phyloP scores from a whole-genome alignment of 2,329 filamentous ascomycete genomes.

The Colletotrichum trifolii region DNA sequence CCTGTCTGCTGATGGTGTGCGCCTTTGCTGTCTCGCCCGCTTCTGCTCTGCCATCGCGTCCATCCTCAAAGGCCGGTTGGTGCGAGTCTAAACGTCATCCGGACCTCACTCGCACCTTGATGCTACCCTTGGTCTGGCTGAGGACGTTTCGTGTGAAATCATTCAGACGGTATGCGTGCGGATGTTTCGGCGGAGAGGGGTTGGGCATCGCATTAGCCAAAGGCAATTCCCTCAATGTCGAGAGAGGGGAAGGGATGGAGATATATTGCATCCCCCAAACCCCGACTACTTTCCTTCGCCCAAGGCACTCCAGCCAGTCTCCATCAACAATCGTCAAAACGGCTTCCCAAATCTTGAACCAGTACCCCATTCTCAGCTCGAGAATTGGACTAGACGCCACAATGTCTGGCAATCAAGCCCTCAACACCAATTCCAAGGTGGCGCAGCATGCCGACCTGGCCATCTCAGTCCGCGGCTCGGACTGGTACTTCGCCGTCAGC shows the following conservation, averaged over 20 bases:
- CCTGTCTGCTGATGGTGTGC: slow-evolving; percentile 14
- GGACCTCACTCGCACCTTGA: slow-evolving; percentile 14
- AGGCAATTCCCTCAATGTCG: not conserved
- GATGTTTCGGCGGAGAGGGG: slow-evolving; percentile 22
- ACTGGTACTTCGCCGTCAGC: slow-evolving; percentile 72
- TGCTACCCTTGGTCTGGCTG: not conserved
- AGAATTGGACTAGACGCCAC: not conserved
- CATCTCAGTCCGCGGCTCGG: slow-evolving; percentile 69
- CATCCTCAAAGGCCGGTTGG: not conserved
- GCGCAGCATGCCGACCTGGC: slow-evolving; percentile 65
- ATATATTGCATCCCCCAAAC: slow-evolving; percentile 20
- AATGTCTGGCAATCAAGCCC: slow-evolving; percentile 55
- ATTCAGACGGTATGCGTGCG: slow-evolving; percentile 19
- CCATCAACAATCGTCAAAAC: not conserved
- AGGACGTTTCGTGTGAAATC: slow-evolving; percentile 1
- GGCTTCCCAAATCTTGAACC: not conserved
- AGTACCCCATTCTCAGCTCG: not conserved
- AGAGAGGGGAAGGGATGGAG: slow-evolving; percentile 1
- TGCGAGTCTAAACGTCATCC: slow-evolving; percentile 34
- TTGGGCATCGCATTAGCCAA: not conserved
- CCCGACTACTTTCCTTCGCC: not conserved
- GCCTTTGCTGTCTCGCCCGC: slow-evolving; percentile 2
- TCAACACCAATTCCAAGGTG: slow-evolving; percentile 56
- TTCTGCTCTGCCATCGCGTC: slow-evolving; percentile 7
- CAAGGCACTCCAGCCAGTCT: too few species aligned